A percentile compares a stretch with the other conserved stretches of the same genome.
Evolutionary conservation across 352 stramenopile genomes (phyloP).

Genomic region (Phytopythium litorale): DNA sequence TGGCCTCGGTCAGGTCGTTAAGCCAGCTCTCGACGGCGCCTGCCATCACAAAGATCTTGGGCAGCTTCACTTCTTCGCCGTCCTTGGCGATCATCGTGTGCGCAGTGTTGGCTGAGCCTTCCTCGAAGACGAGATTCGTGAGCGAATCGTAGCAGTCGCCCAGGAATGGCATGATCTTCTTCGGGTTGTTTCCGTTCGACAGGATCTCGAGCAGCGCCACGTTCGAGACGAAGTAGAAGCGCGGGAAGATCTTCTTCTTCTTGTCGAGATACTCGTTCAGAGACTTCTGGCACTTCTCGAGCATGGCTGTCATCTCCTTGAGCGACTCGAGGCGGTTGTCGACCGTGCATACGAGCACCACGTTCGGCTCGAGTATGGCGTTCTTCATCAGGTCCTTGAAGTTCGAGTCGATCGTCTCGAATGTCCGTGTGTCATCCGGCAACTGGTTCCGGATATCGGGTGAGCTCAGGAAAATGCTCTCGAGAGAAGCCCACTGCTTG

Average conservation of each 20-base stretch:
- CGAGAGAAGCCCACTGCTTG: conserved; percentile 85
- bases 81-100: conserved; percentile 88
- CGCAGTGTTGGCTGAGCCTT: conserved; percentile 71
- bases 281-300: conserved; percentile 88
- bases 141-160: conserved; percentile 97
- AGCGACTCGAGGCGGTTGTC: conserved; percentile 78
- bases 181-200: conserved; percentile 92
- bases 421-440: conserved; percentile 81
- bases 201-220: conserved; percentile 84
- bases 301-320: conserved; percentile 87
- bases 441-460: conserved; percentile 87
- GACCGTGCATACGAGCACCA: conserved; percentile 69
- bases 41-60: conserved; percentile 79
- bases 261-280: conserved; percentile 90
- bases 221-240: conserved; percentile 90
- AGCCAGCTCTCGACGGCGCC: conserved; percentile 85
- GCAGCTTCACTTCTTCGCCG: conserved; percentile 54
- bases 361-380: conserved; percentile 80
- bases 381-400: conserved; percentile 92
- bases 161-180: conserved; percentile 97
- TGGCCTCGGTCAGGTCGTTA: conserved; percentile 83
- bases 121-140: conserved; percentile 78
- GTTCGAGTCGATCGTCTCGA: conserved; percentile 87
- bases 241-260: conserved; percentile 91
- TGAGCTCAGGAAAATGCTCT: conserved; percentile 88